phyloP scores from a whole-genome alignment of 805 yeast genomes.

The Isabelozyma pseudorhagii region DNA sequence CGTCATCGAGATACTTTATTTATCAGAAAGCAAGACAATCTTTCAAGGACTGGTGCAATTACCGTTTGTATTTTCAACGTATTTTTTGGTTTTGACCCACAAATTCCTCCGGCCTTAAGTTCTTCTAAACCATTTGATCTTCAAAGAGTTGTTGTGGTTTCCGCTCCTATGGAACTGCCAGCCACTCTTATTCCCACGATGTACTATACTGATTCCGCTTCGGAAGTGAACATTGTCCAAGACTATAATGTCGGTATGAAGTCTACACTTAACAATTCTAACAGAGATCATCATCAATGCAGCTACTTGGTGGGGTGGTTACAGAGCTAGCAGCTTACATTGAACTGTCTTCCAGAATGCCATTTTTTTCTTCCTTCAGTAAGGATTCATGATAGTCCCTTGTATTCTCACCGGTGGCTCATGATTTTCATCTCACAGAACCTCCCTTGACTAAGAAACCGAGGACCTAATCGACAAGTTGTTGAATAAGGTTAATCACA shows the following conservation, averaged over 20 bases:
- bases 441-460: constrained; percentile 23
- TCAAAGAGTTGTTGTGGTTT: no score
- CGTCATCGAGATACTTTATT: no score
- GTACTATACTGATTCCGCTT: no score
- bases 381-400: constrained; percentile 30
- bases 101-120: no score
- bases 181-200: no score
- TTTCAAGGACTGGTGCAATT: no score
- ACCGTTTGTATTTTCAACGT: no score
- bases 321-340: constrained; percentile 36
- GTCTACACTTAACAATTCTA: no score
- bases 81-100: no score
- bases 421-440: constrained; percentile 39
- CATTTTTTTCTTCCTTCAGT: constrained; percentile 18
- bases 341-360: constrained; percentile 31
- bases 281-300: constrained; percentile 9
- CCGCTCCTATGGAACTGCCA: no score
- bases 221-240: background rate
- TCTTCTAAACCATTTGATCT: background rate
- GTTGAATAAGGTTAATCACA: constrained; percentile 7
- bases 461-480: constrained; percentile 32
- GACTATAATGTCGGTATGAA: constrained; percentile 5
- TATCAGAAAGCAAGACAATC: no score
- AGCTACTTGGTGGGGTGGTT: constrained; percentile 40
- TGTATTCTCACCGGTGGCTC: constrained; percentile 36